phyloP scores from a whole-genome alignment of 129 eudicot species.

The Solidago caesia region DNA sequence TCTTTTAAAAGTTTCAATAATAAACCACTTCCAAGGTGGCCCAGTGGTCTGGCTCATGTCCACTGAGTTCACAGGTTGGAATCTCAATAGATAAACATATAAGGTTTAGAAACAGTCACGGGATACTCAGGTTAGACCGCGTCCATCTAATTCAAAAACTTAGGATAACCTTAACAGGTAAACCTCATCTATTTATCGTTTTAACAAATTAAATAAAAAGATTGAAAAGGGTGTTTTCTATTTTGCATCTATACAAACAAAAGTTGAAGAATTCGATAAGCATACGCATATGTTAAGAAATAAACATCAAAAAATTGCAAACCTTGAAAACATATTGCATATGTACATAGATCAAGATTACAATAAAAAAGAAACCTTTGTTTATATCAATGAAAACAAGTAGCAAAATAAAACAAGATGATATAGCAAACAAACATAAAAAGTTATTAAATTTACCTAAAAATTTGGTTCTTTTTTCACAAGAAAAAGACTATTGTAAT shows the following conservation, averaged over 20 bases:
- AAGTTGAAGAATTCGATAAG: constrained; percentile 1
- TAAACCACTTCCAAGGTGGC: too few relatives aligned
- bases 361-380: constrained; percentile 7
- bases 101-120: too few relatives aligned
- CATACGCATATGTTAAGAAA: not conserved
- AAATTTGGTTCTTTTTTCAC: not conserved
- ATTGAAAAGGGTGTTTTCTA: constrained; percentile 13
- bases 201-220: not conserved
- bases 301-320: constrained; percentile 15
- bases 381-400: not conserved
- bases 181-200: not conserved
- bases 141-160: too few relatives aligned
- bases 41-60: too few relatives aligned
- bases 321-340: not conserved
- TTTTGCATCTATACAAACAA: constrained; percentile 6
- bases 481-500: constrained; percentile 1
- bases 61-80: too few relatives aligned
- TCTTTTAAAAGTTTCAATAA: too few relatives aligned
- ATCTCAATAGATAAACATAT: too few relatives aligned
- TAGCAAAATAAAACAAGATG: constrained; percentile 21
- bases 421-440: constrained; percentile 6
- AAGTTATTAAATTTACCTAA: constrained; percentile 14
- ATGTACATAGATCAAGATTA: constrained; percentile 3
- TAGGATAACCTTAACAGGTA: not conserved
- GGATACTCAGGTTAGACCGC: too few relatives aligned